Percentiles rank a stretch among this genome's conserved stretches.
These are phyloP conservation scores for Termitomyces sp. DNA, from an alignment of 768 basidiomycete species.

Conservation along the genomic window DNA sequence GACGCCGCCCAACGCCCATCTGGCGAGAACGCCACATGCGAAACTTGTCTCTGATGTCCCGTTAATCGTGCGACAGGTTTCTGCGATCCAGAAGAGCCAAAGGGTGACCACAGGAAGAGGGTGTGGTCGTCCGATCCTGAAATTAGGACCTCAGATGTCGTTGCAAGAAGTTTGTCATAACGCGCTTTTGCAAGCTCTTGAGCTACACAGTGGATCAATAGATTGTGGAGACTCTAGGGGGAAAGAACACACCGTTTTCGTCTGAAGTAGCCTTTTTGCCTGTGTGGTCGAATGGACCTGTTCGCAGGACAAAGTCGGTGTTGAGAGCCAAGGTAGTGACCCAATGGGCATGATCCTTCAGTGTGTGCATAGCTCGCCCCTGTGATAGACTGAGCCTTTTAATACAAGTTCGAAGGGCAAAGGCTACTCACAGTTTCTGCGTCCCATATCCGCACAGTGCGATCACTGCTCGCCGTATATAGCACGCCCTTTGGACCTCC, in stretches of 20 bases:
- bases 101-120: conserved; percentile 88
- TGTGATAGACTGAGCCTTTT: conserved; percentile 27
- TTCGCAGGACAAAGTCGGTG: conserved; percentile 87
- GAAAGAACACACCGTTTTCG: conserved; percentile 62
- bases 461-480: conserved; percentile 94
- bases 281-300: conserved; percentile 92
- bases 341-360: conserved; percentile 98
- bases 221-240: not conserved
- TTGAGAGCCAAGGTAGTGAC: conserved; percentile 95
- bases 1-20: conserved; percentile 92
- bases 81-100: conserved; percentile 20
- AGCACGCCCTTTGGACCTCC: conserved; percentile 68
- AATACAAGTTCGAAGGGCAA: not conserved
- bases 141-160: conserved; percentile 79
- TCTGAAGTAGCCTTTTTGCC: conserved; percentile 77
- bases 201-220: conserved; percentile 41
- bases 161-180: conserved; percentile 68
- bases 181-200: conserved; percentile 73
- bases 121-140: conserved; percentile 99
- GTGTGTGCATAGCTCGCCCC: conserved; percentile 80
- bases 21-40: conserved; percentile 92
- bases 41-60: conserved; percentile 93
- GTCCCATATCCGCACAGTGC: conserved; percentile 95
- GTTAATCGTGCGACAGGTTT: conserved; percentile 70
- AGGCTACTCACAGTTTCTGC: conserved; percentile 57